A percentile compares a stretch with the other conserved stretches of the same genome.
These are phyloP conservation scores for Fusarium sp. DNA, from an alignment of 2,329 filamentous ascomycete genomes.

Conservation along the genomic window DNA sequence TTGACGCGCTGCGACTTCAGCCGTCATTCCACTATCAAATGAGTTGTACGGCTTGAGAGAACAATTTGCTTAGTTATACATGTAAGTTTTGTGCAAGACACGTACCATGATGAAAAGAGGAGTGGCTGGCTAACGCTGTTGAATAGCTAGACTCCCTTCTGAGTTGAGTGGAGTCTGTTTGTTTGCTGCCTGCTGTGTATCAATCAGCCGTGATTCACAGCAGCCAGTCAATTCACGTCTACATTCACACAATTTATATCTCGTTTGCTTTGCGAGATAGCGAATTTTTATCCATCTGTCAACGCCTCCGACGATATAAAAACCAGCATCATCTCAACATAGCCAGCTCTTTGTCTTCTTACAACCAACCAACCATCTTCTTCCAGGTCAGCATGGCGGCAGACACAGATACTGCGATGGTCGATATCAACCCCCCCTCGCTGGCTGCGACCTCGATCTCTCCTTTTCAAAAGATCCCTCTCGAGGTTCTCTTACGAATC, in stretches of 20 bases:
- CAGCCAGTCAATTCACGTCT: not conserved
- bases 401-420: slow-evolving; percentile 29
- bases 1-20: not conserved
- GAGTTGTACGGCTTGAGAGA: not conserved
- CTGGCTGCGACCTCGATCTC: slow-evolving; percentile 4
- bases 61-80: not conserved
- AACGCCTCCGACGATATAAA: slow-evolving; percentile 1
- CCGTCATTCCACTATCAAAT: not conserved
- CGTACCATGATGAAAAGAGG: not conserved
- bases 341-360: not conserved
- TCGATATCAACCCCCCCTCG: slow-evolving; percentile 3
- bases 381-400: slow-evolving; percentile 15
- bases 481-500: slow-evolving; percentile 68
- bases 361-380: not conserved
- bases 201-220: not conserved
- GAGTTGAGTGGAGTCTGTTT: slow-evolving; percentile 33
- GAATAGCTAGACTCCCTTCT: not conserved
- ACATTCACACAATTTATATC: not conserved
- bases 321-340: not conserved
- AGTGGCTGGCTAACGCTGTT: slow-evolving; percentile 7
- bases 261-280: not conserved
- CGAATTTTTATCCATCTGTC: not conserved
- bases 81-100: not conserved
- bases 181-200: slow-evolving; percentile 26
- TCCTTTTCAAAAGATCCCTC: slow-evolving; percentile 55